These are phyloP conservation scores for Leccinum pachyderme DNA, from an alignment of 1,284 basidiomycete species.

Conservation along the genomic window DNA sequence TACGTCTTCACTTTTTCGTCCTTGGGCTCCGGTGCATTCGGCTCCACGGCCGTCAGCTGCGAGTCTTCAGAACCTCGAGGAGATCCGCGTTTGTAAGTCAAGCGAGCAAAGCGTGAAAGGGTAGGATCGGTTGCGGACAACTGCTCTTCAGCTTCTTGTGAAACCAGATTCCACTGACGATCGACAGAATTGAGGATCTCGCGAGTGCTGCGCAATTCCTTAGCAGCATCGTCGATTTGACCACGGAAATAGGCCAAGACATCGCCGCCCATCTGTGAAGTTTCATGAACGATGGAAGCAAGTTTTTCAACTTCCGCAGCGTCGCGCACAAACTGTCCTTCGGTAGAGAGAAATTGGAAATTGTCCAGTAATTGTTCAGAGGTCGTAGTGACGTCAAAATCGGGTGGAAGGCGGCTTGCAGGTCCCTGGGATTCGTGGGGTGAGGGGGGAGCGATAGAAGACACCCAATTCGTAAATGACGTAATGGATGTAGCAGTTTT, in stretches of 20 bases:
- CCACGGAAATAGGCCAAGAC: constrained; percentile 49
- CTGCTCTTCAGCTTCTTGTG: constrained; percentile 43
- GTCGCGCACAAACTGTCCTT: constrained; percentile 37
- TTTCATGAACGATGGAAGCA: constrained; percentile 46
- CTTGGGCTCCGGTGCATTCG: constrained; percentile 20
- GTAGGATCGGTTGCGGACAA: constrained; percentile 17
- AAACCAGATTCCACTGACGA: constrained; percentile 40
- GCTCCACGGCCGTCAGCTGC: constrained; percentile 45
- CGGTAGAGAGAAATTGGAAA: constrained; percentile 48
- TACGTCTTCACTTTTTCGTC: constrained; percentile 19
- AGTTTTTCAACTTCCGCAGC: constrained; percentile 41
- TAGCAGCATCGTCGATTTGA: constrained; percentile 48
- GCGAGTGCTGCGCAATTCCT: constrained; percentile 48
- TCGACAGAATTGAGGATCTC: constrained; percentile 41
- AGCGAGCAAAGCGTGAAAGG: constrained; percentile 34
- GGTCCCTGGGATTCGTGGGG: constrained; percentile 20
- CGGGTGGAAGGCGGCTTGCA: constrained; percentile 25
- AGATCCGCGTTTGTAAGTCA: constrained; percentile 27
- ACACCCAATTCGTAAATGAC: constrained; percentile 38
- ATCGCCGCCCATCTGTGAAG: constrained; percentile 42
- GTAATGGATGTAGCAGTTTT: constrained; percentile 42
- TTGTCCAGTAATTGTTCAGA: constrained; percentile 51
- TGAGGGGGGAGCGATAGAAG: constrained; percentile 18
- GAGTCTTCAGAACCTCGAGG: constrained; percentile 57
- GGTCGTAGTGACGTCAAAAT: constrained; percentile 45